Percentiles rank a stretch among this genome's conserved stretches.
Evolutionary conservation across 441 rosid species (phyloP).

Genomic region (Theobroma grandiflorum): DNA sequence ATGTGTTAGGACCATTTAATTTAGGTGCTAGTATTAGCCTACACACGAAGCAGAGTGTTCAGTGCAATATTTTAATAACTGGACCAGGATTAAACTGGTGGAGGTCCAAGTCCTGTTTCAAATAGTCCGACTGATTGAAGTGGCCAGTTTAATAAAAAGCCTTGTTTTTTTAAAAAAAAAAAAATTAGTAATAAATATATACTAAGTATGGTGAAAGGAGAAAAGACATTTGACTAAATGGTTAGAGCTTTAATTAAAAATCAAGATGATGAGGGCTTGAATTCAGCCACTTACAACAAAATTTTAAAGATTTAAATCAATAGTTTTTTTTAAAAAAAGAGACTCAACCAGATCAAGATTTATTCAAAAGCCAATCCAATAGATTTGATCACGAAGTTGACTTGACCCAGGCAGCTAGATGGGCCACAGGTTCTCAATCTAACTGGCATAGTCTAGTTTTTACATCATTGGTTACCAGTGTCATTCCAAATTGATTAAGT

Average conservation of each 20-base stretch:
- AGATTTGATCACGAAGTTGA: too few species aligned
- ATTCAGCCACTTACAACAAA: background rate
- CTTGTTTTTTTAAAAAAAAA: background rate
- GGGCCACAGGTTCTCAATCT: too few species aligned
- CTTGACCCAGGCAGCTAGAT: too few species aligned
- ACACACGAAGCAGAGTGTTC: background rate
- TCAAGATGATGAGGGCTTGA: background rate
- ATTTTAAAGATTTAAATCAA: background rate
- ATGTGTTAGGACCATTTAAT: background rate
- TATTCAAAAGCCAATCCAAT: too few species aligned
- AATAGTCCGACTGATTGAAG: too few species aligned
- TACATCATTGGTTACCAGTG: too few species aligned
- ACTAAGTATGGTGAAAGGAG: background rate
- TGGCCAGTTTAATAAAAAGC: too few species aligned
- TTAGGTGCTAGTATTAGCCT: background rate
- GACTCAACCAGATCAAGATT: too few species aligned
- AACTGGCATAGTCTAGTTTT: too few species aligned
- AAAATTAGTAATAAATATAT: background rate
- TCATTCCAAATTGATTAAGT: too few species aligned
- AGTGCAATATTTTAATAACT: background rate
- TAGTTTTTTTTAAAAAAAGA: background rate
- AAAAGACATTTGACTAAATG: background rate
- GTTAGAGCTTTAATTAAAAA: background rate
- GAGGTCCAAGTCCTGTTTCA: background rate
- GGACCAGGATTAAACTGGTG: background rate